Evolutionary conservation across 306 rosid genomes (phyloP).

Genomic region (Vigna nakashimae): DNA sequence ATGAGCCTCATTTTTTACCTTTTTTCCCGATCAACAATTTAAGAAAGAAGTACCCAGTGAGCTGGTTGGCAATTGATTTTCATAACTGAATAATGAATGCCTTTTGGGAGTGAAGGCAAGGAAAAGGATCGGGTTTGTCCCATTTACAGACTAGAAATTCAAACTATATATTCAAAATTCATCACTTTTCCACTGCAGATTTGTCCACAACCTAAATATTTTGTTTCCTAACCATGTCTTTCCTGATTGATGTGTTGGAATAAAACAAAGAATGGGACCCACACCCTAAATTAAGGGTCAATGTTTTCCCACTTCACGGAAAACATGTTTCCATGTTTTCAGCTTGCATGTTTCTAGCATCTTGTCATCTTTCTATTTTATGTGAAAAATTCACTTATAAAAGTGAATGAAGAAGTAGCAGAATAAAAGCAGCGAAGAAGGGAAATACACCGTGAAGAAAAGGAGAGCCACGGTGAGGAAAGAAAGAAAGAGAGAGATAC

Average conservation of each 20-base stretch:
- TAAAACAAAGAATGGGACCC: too few relatives aligned
- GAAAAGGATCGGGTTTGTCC: constrained; percentile 1
- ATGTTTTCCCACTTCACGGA: too few relatives aligned
- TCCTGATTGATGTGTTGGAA: background rate
- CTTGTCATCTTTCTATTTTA: too few relatives aligned
- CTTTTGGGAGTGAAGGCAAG: background rate
- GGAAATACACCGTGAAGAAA: too few relatives aligned
- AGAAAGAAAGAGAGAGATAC: too few relatives aligned
- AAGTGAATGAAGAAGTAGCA: too few relatives aligned
- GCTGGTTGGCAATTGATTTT: constrained; percentile 13
- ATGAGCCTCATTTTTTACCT: background rate
- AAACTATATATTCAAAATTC: background rate
- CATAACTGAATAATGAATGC: background rate
- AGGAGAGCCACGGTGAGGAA: too few relatives aligned
- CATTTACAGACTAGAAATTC: constrained; percentile 20
- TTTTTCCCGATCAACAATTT: background rate
- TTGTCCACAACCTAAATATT: background rate
- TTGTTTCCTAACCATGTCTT: background rate
- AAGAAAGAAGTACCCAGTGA: constrained; percentile 15
- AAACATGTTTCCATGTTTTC: too few relatives aligned
- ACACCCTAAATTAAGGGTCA: too few relatives aligned
- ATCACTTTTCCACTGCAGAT: background rate
- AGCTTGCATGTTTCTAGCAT: too few relatives aligned
- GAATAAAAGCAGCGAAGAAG: too few relatives aligned
- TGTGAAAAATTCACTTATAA: too few relatives aligned